A percentile compares a stretch with the other conserved stretches of the same genome.
Conservation (phyloP, 257 asterid genomes). For the Solanum sitiens region DNA sequence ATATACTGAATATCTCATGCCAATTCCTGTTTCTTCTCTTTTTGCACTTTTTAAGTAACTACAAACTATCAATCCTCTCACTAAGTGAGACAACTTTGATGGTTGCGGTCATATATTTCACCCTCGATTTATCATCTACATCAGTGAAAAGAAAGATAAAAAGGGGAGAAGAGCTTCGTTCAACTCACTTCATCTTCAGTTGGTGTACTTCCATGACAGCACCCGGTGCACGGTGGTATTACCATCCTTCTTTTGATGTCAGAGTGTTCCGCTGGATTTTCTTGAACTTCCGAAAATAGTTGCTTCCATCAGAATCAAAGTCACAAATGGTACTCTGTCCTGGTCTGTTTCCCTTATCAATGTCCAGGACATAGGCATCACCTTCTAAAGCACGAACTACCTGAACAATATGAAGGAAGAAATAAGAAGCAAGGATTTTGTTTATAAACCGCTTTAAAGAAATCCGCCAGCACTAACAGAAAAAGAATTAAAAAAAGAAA, state of each 20-base stretch:
- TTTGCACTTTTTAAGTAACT: not conserved
- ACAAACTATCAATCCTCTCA: not conserved
- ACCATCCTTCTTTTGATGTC: not conserved
- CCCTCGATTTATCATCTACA: not conserved
- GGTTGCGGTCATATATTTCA: not conserved
- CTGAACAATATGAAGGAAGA: not conserved
- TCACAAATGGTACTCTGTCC: conserved; percentile 6
- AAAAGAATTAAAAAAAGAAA: not conserved
- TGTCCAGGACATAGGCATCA: not conserved
- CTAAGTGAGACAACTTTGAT: not conserved
- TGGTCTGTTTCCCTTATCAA: conserved; percentile 6
- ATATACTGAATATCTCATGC: not conserved
- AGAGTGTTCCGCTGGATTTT: not conserved
- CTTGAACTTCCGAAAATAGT: not conserved
- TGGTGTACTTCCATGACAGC: not conserved
- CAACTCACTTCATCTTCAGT: not conserved
- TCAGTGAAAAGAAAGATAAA: not conserved
- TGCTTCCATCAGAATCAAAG: not conserved
- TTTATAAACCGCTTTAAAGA: not conserved
- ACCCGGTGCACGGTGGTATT: not conserved
- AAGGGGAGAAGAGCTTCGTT: not conserved
- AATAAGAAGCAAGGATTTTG: not conserved
- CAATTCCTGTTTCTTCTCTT: not conserved
- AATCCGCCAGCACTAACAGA: not conserved
- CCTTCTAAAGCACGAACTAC: conserved; percentile 17